Conservation (phyloP, 495 filamentous ascomycete species). For the Penicillium nucicola region DNA sequence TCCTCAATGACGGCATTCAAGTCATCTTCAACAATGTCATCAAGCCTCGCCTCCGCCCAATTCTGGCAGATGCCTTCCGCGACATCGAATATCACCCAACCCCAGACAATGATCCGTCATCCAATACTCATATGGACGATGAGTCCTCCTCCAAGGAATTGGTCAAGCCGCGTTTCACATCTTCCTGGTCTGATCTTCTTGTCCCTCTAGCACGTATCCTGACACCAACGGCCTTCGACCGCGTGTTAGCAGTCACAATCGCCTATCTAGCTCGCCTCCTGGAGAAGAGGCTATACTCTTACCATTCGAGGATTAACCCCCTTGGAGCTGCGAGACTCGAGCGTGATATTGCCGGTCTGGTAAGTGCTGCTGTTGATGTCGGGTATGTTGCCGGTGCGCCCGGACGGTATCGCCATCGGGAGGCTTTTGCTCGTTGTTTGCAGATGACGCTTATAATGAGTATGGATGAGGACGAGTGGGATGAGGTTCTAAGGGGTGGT, state of each 20-base stretch:
- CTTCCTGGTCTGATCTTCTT: conserved; percentile 81
- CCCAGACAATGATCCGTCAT: conserved; percentile 40
- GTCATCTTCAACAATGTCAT: conserved; percentile 87
- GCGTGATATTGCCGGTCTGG: conserved; percentile 78
- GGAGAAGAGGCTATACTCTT: conserved; percentile 89
- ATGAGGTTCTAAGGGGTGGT: conserved; percentile 56
- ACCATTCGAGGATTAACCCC: conserved; percentile 73
- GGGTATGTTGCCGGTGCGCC: conserved; percentile 37
- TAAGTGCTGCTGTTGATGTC: conserved; percentile 70
- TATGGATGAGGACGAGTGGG: conserved; percentile 98
- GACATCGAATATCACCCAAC: conserved; percentile 75
- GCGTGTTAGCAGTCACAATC: conserved; percentile 68
- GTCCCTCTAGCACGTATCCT: conserved; percentile 81
- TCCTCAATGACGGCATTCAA: conserved; percentile 75
- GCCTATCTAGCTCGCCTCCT: conserved; percentile 70
- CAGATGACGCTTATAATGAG: conserved; percentile 89
- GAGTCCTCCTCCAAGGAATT: conserved; percentile 48
- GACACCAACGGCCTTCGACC: conserved; percentile 65
- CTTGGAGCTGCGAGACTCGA: conserved; percentile 86
- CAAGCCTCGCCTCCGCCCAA: conserved; percentile 78
- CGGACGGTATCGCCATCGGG: conserved; percentile 67
- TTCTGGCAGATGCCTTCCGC: conserved; percentile 84
- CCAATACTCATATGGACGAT: conserved; percentile 19
- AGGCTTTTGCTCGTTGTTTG: conserved; percentile 72
- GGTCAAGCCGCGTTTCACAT: conserved; percentile 72